Conservation (phyloP, 1,139 yeast species). For the Protomyces inouyei region DNA sequence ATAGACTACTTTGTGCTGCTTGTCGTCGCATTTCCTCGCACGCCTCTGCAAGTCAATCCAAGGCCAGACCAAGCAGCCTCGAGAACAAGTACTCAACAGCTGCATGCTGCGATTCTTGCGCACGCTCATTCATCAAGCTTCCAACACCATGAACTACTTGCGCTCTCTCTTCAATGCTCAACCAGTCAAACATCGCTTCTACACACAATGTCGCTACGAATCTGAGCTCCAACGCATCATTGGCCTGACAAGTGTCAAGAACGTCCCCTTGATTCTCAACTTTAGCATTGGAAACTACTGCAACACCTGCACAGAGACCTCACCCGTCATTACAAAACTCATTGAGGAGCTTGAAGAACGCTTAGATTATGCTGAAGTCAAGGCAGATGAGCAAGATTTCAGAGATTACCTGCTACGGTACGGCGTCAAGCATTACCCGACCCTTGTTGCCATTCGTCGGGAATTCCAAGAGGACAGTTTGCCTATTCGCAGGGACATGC, state of each 20-base stretch:
- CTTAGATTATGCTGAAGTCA: slow-evolving; percentile 22
- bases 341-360: slow-evolving; percentile 12
- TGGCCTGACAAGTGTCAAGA: slow-evolving; percentile 10
- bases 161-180: slow-evolving; percentile 12
- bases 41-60: background rate
- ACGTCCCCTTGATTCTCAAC: slow-evolving; percentile 22
- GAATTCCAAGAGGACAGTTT: slow-evolving; percentile 15
- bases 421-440: slow-evolving; percentile 17
- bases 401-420: slow-evolving; percentile 1
- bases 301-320: slow-evolving; percentile 6
- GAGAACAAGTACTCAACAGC: no score
- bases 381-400: slow-evolving; percentile 21
- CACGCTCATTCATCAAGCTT: background rate
- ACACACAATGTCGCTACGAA: slow-evolving; percentile 16
- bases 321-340: slow-evolving; percentile 9
- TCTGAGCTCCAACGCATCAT: slow-evolving; percentile 14
- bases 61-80: background rate
- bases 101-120: no score
- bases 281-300: slow-evolving; percentile 19
- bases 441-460: slow-evolving; percentile 20
- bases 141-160: slow-evolving; percentile 8
- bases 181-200: slow-evolving; percentile 14
- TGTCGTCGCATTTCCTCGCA: background rate
- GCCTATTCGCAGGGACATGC: slow-evolving; percentile 5
- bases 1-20: no score